A percentile compares a stretch with the other conserved stretches of the same genome.
Evolutionary conservation across 768 basidiomycete genomes (phyloP).

Genomic region (Mycena metata): DNA sequence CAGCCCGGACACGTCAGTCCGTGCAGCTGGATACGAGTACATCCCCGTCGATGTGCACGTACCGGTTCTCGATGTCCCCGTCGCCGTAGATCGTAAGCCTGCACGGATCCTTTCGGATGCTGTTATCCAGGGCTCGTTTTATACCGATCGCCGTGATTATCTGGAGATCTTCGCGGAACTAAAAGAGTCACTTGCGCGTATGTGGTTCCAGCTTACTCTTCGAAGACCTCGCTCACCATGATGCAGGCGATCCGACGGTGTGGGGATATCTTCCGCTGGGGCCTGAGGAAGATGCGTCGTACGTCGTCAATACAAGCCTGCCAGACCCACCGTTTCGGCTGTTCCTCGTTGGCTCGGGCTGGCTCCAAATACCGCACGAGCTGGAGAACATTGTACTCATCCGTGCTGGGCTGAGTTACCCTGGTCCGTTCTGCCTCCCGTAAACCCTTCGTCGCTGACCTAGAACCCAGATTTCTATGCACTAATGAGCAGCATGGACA

Average conservation of each 20-base stretch:
- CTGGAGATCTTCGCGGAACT: constrained; percentile 51
- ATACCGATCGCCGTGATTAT: constrained; percentile 52
- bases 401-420: constrained; percentile 51
- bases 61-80: constrained; percentile 50
- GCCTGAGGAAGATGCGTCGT: constrained; percentile 37
- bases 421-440: constrained; percentile 28
- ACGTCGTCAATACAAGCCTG: constrained; percentile 41
- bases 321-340: constrained; percentile 50
- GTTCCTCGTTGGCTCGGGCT: constrained; percentile 51
- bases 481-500: constrained; percentile 54
- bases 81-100: constrained; percentile 41
- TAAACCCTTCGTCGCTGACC: neutral
- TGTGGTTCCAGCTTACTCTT: neutral
- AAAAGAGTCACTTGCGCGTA: constrained; percentile 49
- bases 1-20: constrained; percentile 45
- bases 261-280: constrained; percentile 55
- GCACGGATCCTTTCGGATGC: constrained; percentile 51
- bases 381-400: constrained; percentile 55
- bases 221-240: constrained; percentile 1
- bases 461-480: constrained; percentile 48
- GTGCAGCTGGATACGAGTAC: constrained; percentile 50
- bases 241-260: constrained; percentile 47
- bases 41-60: constrained; percentile 54
- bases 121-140: constrained; percentile 58
- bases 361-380: constrained; percentile 50